Evolutionary conservation across 768 basidiomycete species (phyloP).

Genomic region (Suillus spraguei): DNA sequence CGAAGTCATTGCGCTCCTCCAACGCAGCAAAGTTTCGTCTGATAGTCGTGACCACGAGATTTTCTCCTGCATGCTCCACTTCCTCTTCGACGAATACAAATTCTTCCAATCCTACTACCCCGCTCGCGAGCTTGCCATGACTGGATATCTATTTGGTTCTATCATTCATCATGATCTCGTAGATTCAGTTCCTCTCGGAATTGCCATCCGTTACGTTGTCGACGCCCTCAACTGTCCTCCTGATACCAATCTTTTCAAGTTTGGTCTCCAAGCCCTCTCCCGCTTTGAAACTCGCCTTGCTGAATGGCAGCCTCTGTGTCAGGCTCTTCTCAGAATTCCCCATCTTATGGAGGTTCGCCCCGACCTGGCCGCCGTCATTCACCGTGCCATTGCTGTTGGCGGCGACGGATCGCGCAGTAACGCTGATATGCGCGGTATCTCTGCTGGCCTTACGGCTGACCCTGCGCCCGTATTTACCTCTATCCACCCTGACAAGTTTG

Average conservation of each 20-base stretch:
- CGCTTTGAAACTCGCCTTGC: slow-evolving; percentile 85
- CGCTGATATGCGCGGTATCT: slow-evolving; percentile 43
- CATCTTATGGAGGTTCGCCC: slow-evolving; percentile 86
- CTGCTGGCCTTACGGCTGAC: slow-evolving; percentile 41
- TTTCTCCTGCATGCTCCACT: slow-evolving; percentile 99
- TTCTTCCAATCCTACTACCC: slow-evolving; percentile 98
- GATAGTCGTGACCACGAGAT: slow-evolving; percentile 90
- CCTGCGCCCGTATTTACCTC: slow-evolving; percentile 68
- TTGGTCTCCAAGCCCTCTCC: slow-evolving; percentile 88
- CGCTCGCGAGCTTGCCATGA: slow-evolving; percentile 91
- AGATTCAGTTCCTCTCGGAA: slow-evolving; percentile 91
- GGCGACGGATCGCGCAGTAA: slow-evolving; percentile 43
- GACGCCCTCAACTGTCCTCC: slow-evolving; percentile 92
- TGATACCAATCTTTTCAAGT: slow-evolving; percentile 92
- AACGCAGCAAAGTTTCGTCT: slow-evolving; percentile 80
- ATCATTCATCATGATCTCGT: slow-evolving; percentile 93
- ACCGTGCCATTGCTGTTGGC: slow-evolving; percentile 63
- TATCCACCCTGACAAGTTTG: slow-evolving; percentile 70
- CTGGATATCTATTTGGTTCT: slow-evolving; percentile 94
- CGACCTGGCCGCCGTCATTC: slow-evolving; percentile 71
- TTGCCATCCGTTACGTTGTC: slow-evolving; percentile 95
- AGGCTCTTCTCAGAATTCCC: slow-evolving; percentile 84
- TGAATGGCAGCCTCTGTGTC: slow-evolving; percentile 93
- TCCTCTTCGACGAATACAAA: slow-evolving; percentile 99
- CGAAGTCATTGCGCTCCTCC: slow-evolving; percentile 87